Evolutionary conservation across 352 stramenopile genomes (phyloP).

Genomic region (Globisporangium cystogenes): DNA sequence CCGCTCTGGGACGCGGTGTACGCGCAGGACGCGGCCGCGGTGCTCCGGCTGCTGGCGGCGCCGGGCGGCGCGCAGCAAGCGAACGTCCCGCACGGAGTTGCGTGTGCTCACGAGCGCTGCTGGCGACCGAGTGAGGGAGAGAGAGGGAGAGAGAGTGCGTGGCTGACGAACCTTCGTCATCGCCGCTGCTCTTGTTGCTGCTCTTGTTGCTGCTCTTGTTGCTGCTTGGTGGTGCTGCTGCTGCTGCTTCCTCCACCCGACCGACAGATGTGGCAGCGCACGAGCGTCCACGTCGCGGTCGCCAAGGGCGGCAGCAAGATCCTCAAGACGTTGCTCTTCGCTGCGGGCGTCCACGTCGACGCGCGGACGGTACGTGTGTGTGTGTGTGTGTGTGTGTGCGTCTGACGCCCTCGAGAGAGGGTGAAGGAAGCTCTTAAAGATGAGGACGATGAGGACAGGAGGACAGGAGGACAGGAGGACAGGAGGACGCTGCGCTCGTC

Average conservation of each 20-base stretch:
- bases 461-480: too few relatives aligned
- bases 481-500: too few relatives aligned
- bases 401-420: too few relatives aligned
- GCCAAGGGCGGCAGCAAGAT: conserved; percentile 46
- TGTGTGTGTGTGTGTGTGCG: too few relatives aligned
- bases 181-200: too few relatives aligned
- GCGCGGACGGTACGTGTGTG: conserved; percentile 28
- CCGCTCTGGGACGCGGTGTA: conserved; percentile 66
- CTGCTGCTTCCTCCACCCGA: too few relatives aligned
- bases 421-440: too few relatives aligned
- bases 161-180: too few relatives aligned
- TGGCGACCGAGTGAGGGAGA: neutral
- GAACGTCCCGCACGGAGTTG: conserved; percentile 44
- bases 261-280: conserved; percentile 53
- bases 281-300: conserved; percentile 53
- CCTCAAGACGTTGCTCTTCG: conserved; percentile 47
- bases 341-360: conserved; percentile 30
- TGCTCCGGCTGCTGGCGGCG: conserved; percentile 37
- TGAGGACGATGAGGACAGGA: too few relatives aligned
- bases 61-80: conserved; percentile 26
- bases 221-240: too few relatives aligned
- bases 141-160: neutral
- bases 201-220: too few relatives aligned
- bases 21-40: conserved; percentile 20
- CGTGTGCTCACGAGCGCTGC: too few relatives aligned